Conservation (phyloP, 2,329 filamentous ascomycete genomes). For the Aspergillus alliaceus region DNA sequence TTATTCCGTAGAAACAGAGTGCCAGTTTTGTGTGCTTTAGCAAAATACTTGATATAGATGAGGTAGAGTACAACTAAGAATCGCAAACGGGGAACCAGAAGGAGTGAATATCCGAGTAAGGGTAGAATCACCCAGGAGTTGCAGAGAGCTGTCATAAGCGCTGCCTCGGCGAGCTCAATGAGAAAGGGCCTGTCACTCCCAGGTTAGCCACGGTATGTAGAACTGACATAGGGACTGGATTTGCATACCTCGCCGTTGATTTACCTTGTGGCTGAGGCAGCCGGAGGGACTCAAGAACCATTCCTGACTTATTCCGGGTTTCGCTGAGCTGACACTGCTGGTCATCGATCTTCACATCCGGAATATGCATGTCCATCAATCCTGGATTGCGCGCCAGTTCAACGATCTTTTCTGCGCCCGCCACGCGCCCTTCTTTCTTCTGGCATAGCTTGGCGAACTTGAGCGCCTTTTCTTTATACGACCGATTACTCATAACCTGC, state of each 20-base stretch:
- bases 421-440: constrained; percentile 19
- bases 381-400: constrained; percentile 19
- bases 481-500: constrained; percentile 19
- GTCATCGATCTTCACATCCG: constrained; percentile 11
- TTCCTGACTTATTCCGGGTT: constrained; percentile 14
- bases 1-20: constrained; percentile 69
- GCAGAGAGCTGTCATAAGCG: constrained; percentile 15
- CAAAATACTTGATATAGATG: constrained; percentile 68
- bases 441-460: constrained; percentile 18
- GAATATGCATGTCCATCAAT: constrained; percentile 17
- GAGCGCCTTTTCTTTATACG: constrained; percentile 18
- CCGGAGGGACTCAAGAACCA: constrained; percentile 7
- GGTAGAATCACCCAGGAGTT: constrained; percentile 45
- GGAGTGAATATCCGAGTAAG: constrained; percentile 76
- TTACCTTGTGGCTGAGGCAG: constrained; percentile 3
- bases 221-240: too few species aligned
- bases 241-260: constrained; percentile 9
- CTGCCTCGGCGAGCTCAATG: constrained; percentile 7
- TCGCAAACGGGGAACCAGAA: constrained; percentile 78
- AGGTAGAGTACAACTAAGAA: constrained; percentile 68
- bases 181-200: constrained; percentile 9
- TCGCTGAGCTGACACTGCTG: constrained; percentile 8
- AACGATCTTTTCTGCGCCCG: constrained; percentile 21
- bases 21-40: constrained; percentile 69
- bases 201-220: not conserved